Base-by-base conservation (phyloP, 306 rosid species). In the Prunus fruticosa region DNA sequence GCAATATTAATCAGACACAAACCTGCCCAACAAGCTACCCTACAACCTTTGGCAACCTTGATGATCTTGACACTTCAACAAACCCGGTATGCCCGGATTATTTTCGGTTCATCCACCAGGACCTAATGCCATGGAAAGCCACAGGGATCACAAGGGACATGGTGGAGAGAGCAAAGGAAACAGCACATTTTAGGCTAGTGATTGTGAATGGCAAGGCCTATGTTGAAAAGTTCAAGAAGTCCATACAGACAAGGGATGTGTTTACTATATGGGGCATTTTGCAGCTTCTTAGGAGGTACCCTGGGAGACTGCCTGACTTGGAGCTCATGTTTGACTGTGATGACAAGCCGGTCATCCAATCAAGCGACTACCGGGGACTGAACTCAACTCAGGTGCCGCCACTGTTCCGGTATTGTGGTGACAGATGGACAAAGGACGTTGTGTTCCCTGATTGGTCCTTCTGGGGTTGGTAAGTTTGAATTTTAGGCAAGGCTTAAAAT, bases 61-160 rank as follows among this genome's bases (percentile, higher is more conserved):
- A 63, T 20, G 58, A 64, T 13, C 65, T 64, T 18, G 74, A 65
- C 46, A 51, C 75, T 4, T 47, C 79, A 7, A 62, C 75, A 13
- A 75, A 51, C 63, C 11, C 30, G 0, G 54, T 60, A 22, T 93
- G 97, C 77, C 96, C 97, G 23, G 88, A 85, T 16, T 93, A 90
- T 54, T 90, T 90, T 82, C 86, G 92, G 71, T 93, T 96, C 90
- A 93, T 90, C 67, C 88, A 90, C 71, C 90, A 89, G 81, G 98
- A 90, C 53, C 77, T 93, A 19, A 52, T 74, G 43, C 79, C 79
- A 11, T 93, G 96, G 98, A 87, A 73, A 22, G 53, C 3, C 4
- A 67, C 50, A 5, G 88, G 93, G 56, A 89, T 93, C 69, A 86
- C 82, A 5, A 86, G 84, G 79, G 82, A 82, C 30, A 86, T 82